These are phyloP conservation scores for Borovskyia barvae DNA, from an alignment of 208 protist genomes.

Conservation along the genomic window DNA sequence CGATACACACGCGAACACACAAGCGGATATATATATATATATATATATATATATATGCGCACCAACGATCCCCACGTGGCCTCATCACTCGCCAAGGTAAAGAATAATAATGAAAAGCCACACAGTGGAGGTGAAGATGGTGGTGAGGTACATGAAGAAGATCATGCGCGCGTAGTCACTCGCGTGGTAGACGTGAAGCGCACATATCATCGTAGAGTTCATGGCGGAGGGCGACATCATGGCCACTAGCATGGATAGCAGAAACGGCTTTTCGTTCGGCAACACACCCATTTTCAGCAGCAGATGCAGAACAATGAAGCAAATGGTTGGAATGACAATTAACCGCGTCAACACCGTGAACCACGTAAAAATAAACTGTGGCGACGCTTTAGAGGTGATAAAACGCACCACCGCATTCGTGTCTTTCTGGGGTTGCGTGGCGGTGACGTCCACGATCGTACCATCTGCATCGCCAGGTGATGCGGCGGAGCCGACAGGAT, in stretches of 20 bases:
- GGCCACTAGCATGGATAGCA: conserved; percentile 60
- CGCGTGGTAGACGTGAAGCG: conserved; percentile 55
- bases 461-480: neutral
- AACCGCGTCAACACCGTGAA: conserved; percentile 46
- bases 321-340: conserved; percentile 49
- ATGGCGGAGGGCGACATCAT: conserved; percentile 61
- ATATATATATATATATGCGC: no score
- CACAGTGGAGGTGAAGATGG: conserved; percentile 45
- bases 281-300: conserved; percentile 41
- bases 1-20: no score
- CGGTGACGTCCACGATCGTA: conserved; percentile 4
- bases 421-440: neutral
- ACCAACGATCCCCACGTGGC: neutral
- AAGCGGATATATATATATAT: no score
- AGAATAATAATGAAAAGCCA: conserved; percentile 47
- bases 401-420: conserved; percentile 4
- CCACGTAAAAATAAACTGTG: conserved; percentile 34
- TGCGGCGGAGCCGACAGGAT: neutral
- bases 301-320: conserved; percentile 53
- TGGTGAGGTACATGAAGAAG: conserved; percentile 60
- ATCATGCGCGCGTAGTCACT: conserved; percentile 59
- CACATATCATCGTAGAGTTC: conserved; percentile 67
- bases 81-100: conserved; percentile 18
- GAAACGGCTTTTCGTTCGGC: conserved; percentile 45
- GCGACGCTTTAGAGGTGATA: conserved; percentile 12